A percentile compares a stretch with the other conserved stretches of the same genome.
These are phyloP conservation scores for Carex kokanica DNA, from an alignment of 176 grass and related monocot genomes.

Conservation along the genomic window DNA sequence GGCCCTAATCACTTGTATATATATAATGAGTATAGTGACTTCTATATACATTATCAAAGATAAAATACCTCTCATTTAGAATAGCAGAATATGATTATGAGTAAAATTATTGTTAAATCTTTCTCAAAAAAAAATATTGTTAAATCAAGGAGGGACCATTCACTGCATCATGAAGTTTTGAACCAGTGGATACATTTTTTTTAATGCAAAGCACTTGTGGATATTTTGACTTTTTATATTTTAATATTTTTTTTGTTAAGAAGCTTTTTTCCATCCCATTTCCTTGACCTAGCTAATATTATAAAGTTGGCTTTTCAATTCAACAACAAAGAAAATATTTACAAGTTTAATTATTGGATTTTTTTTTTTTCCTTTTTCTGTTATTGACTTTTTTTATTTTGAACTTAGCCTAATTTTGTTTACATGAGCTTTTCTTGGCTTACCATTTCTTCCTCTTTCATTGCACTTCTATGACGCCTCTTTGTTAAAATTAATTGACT, in stretches of 20 bases:
- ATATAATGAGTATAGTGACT: too few species aligned
- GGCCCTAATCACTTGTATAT: not conserved
- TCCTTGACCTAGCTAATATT: not conserved
- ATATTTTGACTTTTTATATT: not conserved
- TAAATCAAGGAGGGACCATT: too few species aligned
- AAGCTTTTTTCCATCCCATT: not conserved
- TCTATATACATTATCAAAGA: not conserved
- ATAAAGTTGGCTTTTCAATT: not conserved
- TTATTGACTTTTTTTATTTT: not conserved
- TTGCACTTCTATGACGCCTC: not conserved
- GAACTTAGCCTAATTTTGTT: not conserved
- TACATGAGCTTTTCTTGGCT: not conserved
- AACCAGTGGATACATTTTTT: not conserved
- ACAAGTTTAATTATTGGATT: not conserved
- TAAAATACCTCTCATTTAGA: too few species aligned
- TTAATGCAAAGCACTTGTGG: not conserved
- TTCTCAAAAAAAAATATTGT: too few species aligned
- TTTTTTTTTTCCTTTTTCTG: not conserved
- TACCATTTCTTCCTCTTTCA: conserved; percentile 1
- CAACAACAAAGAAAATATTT: not conserved
- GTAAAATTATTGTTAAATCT: too few species aligned
- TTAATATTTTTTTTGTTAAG: not conserved
- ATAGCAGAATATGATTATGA: too few species aligned
- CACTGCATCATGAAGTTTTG: not conserved
- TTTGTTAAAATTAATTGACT: not conserved